A percentile compares a stretch with the other conserved stretches of the same genome.
phyloP scores from a whole-genome alignment of 768 basidiomycete species.

The Tricholoma terreum region DNA sequence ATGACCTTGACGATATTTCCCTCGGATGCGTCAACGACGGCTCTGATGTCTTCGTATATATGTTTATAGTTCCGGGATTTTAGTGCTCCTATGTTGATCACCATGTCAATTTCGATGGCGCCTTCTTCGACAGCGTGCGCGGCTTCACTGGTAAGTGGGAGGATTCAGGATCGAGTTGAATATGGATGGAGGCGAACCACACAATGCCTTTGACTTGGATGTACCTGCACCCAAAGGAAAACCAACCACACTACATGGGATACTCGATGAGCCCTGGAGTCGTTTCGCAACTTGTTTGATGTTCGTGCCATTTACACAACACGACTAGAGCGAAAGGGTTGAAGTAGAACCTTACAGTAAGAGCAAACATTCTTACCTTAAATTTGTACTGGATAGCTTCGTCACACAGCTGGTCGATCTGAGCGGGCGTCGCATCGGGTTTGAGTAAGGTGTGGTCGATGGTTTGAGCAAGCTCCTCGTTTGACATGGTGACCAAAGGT shows the following conservation, averaged over 20 bases:
- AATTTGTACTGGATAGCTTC: conserved; percentile 47
- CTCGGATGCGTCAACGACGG: conserved; percentile 33
- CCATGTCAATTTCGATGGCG: conserved; percentile 51
- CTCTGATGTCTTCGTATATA: conserved; percentile 38
- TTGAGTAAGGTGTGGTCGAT: conserved; percentile 53
- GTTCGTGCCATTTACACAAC: conserved; percentile 49
- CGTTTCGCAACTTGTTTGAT: conserved; percentile 39
- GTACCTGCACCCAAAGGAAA: conserved; percentile 50
- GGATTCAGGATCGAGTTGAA: neutral
- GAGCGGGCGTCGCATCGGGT: conserved; percentile 42
- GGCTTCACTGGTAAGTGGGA: conserved; percentile 36
- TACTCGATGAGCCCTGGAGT: conserved; percentile 33
- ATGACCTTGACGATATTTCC: conserved; percentile 47
- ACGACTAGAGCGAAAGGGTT: conserved; percentile 33
- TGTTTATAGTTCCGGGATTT: conserved; percentile 34
- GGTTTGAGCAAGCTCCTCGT: conserved; percentile 32
- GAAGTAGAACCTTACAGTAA: neutral
- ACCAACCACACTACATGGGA: conserved; percentile 48
- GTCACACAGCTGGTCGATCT: conserved; percentile 46
- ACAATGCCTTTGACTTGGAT: conserved; percentile 44
- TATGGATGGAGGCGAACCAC: conserved; percentile 11
- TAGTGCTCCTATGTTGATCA: conserved; percentile 47
- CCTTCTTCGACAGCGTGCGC: conserved; percentile 43
- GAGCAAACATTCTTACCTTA: conserved; percentile 32
- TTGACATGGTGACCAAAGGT: conserved; percentile 7